Percentiles rank a stretch among this genome's conserved stretches.
These are phyloP conservation scores for Tulasnella sp. DNA, from an alignment of 768 basidiomycete genomes.

Conservation along the genomic window DNA sequence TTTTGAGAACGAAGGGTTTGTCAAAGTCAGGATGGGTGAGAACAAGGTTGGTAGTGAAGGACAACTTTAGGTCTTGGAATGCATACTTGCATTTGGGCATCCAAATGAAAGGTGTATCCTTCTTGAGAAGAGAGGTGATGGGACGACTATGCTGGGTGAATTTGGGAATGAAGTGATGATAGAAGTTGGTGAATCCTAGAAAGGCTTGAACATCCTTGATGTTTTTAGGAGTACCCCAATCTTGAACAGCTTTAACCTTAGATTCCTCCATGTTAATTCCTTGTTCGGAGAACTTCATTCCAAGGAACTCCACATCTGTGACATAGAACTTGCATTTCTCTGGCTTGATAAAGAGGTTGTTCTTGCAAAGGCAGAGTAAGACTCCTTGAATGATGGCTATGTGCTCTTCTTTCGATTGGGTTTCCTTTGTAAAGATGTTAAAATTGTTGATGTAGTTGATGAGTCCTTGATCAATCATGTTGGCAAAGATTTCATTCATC, in stretches of 20 bases:
- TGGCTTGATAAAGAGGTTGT: not conserved
- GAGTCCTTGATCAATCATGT: too few relatives aligned
- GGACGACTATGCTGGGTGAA: not conserved
- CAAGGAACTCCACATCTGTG: not conserved
- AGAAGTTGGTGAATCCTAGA: not conserved
- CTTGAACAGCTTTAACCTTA: not conserved
- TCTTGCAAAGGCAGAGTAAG: not conserved
- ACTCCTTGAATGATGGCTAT: too few relatives aligned
- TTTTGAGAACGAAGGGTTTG: not conserved
- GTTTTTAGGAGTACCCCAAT: conserved; percentile 5
- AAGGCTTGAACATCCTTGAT: not conserved
- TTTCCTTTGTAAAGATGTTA: too few relatives aligned
- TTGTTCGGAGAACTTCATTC: not conserved
- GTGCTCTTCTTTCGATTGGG: too few relatives aligned
- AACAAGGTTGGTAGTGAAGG: not conserved
- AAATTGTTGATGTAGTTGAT: too few relatives aligned
- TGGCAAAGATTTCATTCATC: too few relatives aligned
- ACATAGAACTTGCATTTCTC: not conserved
- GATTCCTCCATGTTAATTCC: not conserved
- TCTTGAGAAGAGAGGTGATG: not conserved
- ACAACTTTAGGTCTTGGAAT: not conserved
- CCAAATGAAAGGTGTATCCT: not conserved
- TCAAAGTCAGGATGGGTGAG: not conserved
- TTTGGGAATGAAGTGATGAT: not conserved
- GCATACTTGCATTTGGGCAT: not conserved